Percentiles rank a stretch among this genome's conserved stretches.
Conservation (phyloP, 768 basidiomycete genomes). For the Boletus sp. region DNA sequence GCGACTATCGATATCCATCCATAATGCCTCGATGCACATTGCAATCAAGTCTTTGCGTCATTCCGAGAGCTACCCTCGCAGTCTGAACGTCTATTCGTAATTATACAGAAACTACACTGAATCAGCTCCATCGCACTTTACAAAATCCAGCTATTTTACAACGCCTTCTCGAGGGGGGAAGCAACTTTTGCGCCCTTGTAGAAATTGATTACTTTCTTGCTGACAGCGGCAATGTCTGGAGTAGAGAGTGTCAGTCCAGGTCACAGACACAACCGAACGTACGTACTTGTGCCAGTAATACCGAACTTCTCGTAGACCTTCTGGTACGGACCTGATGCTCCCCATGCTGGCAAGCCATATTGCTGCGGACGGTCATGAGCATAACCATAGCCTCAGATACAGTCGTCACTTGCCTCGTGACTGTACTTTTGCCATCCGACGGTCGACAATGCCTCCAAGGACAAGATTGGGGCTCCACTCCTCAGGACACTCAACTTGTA, state of each 20-base stretch:
- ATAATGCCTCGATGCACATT: slow-evolving; percentile 7
- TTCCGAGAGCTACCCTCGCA: neutral
- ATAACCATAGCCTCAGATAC: neutral
- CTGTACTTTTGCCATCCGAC: slow-evolving; percentile 88
- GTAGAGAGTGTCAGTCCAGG: slow-evolving; percentile 4
- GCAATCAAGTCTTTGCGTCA: neutral
- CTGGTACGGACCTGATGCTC: slow-evolving; percentile 86
- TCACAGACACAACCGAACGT: neutral
- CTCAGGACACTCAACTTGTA: slow-evolving; percentile 85
- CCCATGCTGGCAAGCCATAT: slow-evolving; percentile 74
- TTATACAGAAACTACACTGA: slow-evolving; percentile 15
- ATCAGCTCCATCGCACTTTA: neutral
- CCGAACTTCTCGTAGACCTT: slow-evolving; percentile 92
- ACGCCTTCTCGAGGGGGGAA: slow-evolving; percentile 78
- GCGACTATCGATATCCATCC: slow-evolving; percentile 17
- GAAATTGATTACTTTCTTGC: slow-evolving; percentile 84
- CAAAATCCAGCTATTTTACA: slow-evolving; percentile 33
- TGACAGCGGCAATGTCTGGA: slow-evolving; percentile 71
- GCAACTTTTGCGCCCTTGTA: slow-evolving; percentile 74
- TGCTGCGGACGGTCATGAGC: slow-evolving; percentile 41
- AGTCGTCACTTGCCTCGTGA: slow-evolving; percentile 58
- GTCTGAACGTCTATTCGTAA: slow-evolving; percentile 7
- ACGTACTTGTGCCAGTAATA: slow-evolving; percentile 71
- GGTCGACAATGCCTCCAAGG: slow-evolving; percentile 82
- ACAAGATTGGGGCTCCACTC: slow-evolving; percentile 86